Conservation (phyloP, 2,329 filamentous ascomycete species). For the Sphaerulina vaccinii region DNA sequence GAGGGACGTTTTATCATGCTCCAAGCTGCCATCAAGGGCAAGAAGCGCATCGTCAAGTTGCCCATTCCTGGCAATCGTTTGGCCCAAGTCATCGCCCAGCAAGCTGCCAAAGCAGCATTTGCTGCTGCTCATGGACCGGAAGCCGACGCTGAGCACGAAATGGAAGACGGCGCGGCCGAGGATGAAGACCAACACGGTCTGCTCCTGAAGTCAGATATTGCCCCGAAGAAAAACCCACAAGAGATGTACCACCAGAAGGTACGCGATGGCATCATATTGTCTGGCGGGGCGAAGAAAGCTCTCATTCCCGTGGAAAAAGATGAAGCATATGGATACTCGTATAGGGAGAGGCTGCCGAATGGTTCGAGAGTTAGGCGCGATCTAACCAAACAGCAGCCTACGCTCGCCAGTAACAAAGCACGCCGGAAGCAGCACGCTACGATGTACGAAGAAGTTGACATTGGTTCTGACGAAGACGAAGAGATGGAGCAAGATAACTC, state of each 20-base stretch:
- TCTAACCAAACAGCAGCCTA: conserved; percentile 15
- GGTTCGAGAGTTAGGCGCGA: conserved; percentile 27
- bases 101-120: conserved; percentile 32
- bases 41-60: conserved; percentile 46
- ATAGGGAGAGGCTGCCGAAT: conserved; percentile 36
- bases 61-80: conserved; percentile 40
- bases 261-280: conserved; percentile 30
- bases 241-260: conserved; percentile 42
- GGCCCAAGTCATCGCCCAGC: conserved; percentile 37
- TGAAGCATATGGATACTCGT: conserved; percentile 32
- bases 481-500: conserved; percentile 23
- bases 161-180: conserved; percentile 22
- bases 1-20: conserved; percentile 48
- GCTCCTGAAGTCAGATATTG: conserved; percentile 37
- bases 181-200: conserved; percentile 25
- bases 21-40: conserved; percentile 47
- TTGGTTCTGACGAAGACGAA: conserved; percentile 46
- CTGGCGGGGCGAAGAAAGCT: conserved; percentile 34
- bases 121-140: conserved; percentile 25
- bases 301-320: conserved; percentile 37
- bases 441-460: conserved; percentile 48
- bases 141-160: conserved; percentile 34
- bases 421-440: conserved; percentile 26
- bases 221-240: conserved; percentile 33
- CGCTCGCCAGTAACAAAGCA: conserved; percentile 22